Conservation (phyloP, 139 green algal species). For the Chlorella sp. region DNA sequence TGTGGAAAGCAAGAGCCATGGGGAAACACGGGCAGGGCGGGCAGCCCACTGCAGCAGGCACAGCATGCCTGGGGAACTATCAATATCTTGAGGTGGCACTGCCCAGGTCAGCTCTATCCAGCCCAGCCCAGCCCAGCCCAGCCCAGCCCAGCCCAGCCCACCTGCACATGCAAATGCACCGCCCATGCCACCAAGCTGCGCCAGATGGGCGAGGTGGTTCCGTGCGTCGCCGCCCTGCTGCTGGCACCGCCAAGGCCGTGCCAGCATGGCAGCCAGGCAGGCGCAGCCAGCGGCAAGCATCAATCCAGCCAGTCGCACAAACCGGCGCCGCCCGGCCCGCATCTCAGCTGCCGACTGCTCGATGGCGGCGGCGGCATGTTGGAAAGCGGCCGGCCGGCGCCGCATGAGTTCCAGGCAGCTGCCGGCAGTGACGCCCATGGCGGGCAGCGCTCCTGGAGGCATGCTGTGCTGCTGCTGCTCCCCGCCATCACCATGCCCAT, state of each 20-base stretch:
- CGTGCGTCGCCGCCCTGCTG: not conserved
- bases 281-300: slow-evolving; percentile 8
- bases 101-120: too few relatives aligned
- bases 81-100: not conserved
- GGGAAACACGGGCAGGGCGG: not conserved
- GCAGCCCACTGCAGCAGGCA: not conserved
- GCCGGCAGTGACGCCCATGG: not conserved
- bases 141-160: not conserved
- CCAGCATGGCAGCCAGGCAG: not conserved
- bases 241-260: not conserved
- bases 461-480: not conserved
- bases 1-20: not conserved
- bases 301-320: not conserved
- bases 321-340: not conserved
- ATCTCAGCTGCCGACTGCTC: not conserved
- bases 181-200: not conserved
- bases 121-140: too few relatives aligned
- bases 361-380: not conserved
- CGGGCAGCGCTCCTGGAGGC: not conserved
- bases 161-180: slow-evolving; percentile 20
- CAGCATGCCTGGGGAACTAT: too few relatives aligned
- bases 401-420: not conserved
- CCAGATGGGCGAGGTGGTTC: not conserved
- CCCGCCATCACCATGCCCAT: not conserved
- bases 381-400: not conserved